Evolutionary conservation across 805 yeast genomes (phyloP), one percentile per base, ranked within the genome.

Genomic region (Barnettozyma wickerhamii): DNA sequence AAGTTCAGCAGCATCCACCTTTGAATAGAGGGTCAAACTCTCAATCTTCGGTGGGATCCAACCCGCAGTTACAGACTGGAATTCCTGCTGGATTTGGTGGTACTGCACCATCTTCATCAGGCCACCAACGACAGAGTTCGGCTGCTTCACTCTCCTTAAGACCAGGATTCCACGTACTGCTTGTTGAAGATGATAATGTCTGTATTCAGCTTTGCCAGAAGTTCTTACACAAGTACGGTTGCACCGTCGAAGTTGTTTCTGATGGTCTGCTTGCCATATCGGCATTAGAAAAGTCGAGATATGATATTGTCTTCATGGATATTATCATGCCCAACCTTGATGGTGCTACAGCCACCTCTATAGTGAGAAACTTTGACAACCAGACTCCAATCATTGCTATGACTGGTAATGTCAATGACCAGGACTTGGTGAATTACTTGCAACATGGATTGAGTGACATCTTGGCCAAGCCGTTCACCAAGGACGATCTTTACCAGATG

Each of bases 391-490:
- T 93, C 47, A 83, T 93, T 50, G 95, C 95, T 23, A 87, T 87
- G 95, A 87, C 96, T 2, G 95, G 95, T 30, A 88, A 87, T 57
- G 84, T 87, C 42, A 83, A 84, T 50, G 86, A 83, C 48, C 79
- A 82, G 50, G 95, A 88, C 60, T 68, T 88, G 43, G 84, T 84
- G 35, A 83, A 81, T 1, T 88, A 85, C 59, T 65, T 86, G 45
- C 83, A 82, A 51, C 87, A 88, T 55, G 97, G 96, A 5, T 89
- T 89, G 87, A 81, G 86, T 43, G 96, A 88, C 61, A 87, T 93
- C 28, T 68, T 93, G 48, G 95, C 95, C 5, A 88, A 93, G 57
- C 99, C 99, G 1, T 93, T 93, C 59, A 84, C 95, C 2, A 88
- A 85, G 56, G 86, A 81, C 49, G 95, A 87, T 57, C 68, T 93